Evolutionary conservation across 352 stramenopile species (phyloP).

Genomic region (Phytophthora europaea): DNA sequence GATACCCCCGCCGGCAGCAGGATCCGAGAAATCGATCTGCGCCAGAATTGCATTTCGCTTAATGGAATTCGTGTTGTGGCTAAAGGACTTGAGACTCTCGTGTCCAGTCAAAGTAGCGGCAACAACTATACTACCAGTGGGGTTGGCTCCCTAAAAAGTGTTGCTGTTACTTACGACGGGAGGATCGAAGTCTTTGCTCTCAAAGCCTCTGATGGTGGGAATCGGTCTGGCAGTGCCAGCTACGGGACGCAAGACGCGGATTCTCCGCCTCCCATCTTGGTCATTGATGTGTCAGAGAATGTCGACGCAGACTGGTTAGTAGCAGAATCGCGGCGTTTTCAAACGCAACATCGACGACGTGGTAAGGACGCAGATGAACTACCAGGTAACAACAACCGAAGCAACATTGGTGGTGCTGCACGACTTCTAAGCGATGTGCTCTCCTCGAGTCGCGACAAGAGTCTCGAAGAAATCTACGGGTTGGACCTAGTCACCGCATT

Average conservation of each 20-base stretch:
- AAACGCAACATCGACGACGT: constrained; percentile 24
- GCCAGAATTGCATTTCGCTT: constrained; percentile 77
- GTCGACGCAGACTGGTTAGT: constrained; percentile 50
- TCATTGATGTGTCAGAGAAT: constrained; percentile 65
- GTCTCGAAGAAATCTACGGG: constrained; percentile 70
- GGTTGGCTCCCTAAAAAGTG: constrained; percentile 31
- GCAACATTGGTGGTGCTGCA: constrained; percentile 6
- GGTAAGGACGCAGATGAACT: constrained; percentile 12
- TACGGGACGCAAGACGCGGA: constrained; percentile 13
- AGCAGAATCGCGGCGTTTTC: constrained; percentile 36
- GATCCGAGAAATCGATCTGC: constrained; percentile 66
- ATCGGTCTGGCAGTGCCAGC: constrained; percentile 5
- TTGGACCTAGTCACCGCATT: constrained; percentile 64
- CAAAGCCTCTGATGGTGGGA: neutral
- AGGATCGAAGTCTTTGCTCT: constrained; percentile 63
- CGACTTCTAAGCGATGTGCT: constrained; percentile 26
- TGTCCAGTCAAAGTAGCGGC: constrained; percentile 15
- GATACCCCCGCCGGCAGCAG: neutral
- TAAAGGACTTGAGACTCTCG: constrained; percentile 53
- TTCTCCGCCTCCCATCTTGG: constrained; percentile 33
- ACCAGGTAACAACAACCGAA: constrained; percentile 31
- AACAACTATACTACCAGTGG: neutral
- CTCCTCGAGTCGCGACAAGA: constrained; percentile 29
- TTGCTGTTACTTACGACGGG: constrained; percentile 58
- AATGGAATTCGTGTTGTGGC: constrained; percentile 71